Evolutionary conservation across 208 protist genomes (phyloP), one percentile per base, ranked within the genome.

Genomic region (Strigomonas oncopelti): DNA sequence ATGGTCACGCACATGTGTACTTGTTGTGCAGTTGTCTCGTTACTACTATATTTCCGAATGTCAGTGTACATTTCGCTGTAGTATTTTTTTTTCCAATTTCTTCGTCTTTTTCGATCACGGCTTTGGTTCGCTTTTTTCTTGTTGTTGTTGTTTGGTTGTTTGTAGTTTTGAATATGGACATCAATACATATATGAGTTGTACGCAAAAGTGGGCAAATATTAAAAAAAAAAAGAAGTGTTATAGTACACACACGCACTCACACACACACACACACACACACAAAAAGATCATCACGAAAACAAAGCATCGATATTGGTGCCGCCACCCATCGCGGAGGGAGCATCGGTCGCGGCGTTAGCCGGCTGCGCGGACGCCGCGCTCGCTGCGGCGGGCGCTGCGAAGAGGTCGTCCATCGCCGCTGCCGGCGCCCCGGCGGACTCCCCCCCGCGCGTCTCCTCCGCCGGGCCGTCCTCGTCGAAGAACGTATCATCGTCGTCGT

Each of bases 401-500:
- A 88, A 86, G 5, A 88, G 42, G 31, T 81, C 79, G 0, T 77
- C 76, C 16, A 87, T 63, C n/a, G 61, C 70, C n/a, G 45, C 51
- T 3, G 48, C 62, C 5, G 52, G n/a, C 16, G 46, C 24, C 16
- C 31, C 46, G 0, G 51, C 38, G 8, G 46, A 27, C 52, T 68
- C 67, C 28, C 75, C 72, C 67, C 73, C 69, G 48, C 58, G 65
- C 52, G 78, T 75, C 46, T 68, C 65, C n/a, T 85, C 85, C 2
- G 77, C 81, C 16, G 31, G 57, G 14, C 66, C 76, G 51, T 61
- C 66, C 5, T 87, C 84, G 20, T 81, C 85, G 22, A 42, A 42
- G 34, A 42, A 42, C 7, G 11, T 4, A 11, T 85, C 79, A 0
- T 86, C 88, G 24, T 90, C 85, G 24, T 90, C 81, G 20, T 95